Evolutionary conservation across 2,329 filamentous ascomycete genomes (phyloP).

Genomic region (Fusarium decemcellulare): DNA sequence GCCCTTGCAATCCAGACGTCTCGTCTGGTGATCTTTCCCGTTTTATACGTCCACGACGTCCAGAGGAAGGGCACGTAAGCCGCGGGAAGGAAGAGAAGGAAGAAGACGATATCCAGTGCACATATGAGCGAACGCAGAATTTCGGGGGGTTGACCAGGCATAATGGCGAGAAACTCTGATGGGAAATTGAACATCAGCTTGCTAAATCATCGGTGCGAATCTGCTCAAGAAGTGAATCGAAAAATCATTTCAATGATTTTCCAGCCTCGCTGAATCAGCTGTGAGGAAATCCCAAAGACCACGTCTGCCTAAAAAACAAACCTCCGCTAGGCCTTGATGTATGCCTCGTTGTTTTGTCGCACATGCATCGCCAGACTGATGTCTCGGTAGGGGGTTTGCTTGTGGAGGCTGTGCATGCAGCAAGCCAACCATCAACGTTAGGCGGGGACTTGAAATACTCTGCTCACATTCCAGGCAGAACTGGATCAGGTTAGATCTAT

Average conservation of each 20-base stretch:
- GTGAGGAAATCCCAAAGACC: too few species aligned
- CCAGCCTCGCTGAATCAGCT: too few species aligned
- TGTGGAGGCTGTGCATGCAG: background rate
- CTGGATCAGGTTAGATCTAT: too few species aligned
- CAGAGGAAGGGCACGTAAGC: background rate
- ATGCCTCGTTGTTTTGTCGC: too few species aligned
- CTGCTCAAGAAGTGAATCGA: too few species aligned
- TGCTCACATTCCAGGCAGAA: background rate
- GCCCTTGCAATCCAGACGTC: background rate
- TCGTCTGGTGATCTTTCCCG: background rate
- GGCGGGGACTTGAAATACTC: background rate
- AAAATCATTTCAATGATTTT: too few species aligned
- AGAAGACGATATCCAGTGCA: conserved; percentile 2
- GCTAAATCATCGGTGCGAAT: background rate
- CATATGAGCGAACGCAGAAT: background rate
- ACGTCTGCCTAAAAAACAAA: too few species aligned
- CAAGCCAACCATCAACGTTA: background rate
- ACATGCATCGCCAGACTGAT: background rate
- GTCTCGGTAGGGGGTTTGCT: background rate
- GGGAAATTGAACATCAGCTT: background rate
- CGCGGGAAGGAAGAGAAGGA: background rate
- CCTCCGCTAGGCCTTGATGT: too few species aligned
- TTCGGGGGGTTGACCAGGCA: background rate
- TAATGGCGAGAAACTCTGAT: background rate
- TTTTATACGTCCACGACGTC: conserved; percentile 6